Evolutionary conservation across 495 filamentous ascomycete genomes (phyloP).

Genomic region (Staphylotrichum longicolle): DNA sequence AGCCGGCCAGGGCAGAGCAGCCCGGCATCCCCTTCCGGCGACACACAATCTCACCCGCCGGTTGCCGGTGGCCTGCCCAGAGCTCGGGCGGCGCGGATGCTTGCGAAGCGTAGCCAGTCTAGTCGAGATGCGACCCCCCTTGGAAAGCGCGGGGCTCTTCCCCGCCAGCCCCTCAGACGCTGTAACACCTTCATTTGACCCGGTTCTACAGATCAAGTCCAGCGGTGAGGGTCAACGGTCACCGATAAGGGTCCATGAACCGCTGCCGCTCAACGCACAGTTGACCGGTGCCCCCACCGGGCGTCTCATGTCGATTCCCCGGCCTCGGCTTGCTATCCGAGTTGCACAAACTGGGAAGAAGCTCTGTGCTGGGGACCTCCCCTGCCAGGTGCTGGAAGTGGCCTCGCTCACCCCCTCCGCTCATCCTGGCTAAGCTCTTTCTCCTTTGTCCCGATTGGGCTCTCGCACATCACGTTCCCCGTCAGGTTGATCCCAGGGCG

Average conservation of each 20-base stretch:
- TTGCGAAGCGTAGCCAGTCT: slow-evolving; percentile 7
- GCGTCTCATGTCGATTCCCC: background rate
- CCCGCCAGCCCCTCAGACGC: slow-evolving; percentile 7
- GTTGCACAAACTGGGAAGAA: background rate
- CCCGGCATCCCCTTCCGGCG: background rate
- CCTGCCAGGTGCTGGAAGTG: background rate
- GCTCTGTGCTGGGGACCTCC: background rate
- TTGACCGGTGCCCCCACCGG: background rate
- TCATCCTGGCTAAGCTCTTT: background rate
- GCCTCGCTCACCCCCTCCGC: background rate
- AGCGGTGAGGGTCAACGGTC: slow-evolving; percentile 1
- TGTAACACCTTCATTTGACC: slow-evolving; percentile 6
- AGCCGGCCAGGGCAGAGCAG: background rate
- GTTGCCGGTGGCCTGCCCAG: background rate
- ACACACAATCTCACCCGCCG: no score
- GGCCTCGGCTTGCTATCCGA: background rate
- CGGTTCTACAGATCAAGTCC: background rate
- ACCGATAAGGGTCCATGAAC: no score
- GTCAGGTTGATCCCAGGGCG: background rate
- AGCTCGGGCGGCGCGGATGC: background rate
- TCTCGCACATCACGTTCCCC: background rate
- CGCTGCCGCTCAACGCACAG: no score
- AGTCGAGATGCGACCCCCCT: slow-evolving; percentile 1
- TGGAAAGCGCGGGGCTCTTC: slow-evolving; percentile 6
- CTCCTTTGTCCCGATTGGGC: slow-evolving; percentile 2